phyloP scores from a whole-genome alignment of 1,139 yeast species.

The Saccharomyces hybrid region DNA sequence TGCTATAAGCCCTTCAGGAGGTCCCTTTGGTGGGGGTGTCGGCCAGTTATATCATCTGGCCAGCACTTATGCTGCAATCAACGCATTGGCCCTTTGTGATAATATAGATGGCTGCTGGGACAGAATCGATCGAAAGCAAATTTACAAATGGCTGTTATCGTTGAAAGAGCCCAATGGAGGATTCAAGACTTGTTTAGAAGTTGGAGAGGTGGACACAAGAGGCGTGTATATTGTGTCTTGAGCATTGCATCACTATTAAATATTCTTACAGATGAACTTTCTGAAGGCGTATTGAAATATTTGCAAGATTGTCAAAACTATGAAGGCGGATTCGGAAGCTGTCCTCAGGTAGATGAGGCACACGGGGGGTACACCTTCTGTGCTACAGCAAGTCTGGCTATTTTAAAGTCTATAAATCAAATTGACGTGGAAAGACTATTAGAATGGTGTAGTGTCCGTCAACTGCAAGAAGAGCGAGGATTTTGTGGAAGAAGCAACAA shows the following conservation, averaged over 20 bases:
- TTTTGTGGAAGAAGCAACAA: slow-evolving; percentile 86
- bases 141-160: slow-evolving; percentile 57
- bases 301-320: slow-evolving; percentile 71
- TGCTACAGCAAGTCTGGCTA: slow-evolving; percentile 64
- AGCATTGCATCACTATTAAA: slow-evolving; percentile 63
- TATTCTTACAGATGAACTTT: slow-evolving; percentile 56
- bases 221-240: slow-evolving; percentile 81
- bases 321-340: slow-evolving; percentile 93
- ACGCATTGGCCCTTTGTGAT: slow-evolving; percentile 51
- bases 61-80: slow-evolving; percentile 70
- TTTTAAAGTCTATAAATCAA: slow-evolving; percentile 26
- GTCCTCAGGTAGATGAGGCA: slow-evolving; percentile 69
- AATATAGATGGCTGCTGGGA: slow-evolving; percentile 40
- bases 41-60: slow-evolving; percentile 82
- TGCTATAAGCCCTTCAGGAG: slow-evolving; percentile 40
- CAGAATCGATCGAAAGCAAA: slow-evolving; percentile 38
- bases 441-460: slow-evolving; percentile 67
- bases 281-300: slow-evolving; percentile 50
- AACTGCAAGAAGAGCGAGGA: slow-evolving; percentile 70
- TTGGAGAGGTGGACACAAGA: slow-evolving; percentile 81
- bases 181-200: slow-evolving; percentile 25
- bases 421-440: slow-evolving; percentile 40
- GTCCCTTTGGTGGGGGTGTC: slow-evolving; percentile 72
- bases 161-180: slow-evolving; percentile 67
- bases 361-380: slow-evolving; percentile 97